Evolutionary conservation across 2,329 filamentous ascomycete species (phyloP).

Genomic region (Trichoderma brevicompactum): DNA sequence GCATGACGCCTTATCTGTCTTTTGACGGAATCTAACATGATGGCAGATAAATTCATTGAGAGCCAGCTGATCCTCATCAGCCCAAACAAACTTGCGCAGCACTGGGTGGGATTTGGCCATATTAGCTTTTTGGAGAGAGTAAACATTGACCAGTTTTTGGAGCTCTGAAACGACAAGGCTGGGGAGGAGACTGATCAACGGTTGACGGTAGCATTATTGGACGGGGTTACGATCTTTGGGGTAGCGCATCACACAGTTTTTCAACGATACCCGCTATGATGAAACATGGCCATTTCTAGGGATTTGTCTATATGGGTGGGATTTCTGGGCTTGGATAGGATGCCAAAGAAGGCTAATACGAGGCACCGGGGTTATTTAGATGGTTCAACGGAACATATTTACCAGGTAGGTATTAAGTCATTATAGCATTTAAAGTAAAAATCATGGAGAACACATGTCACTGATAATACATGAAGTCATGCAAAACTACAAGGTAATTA

Average conservation of each 20-base stretch:
- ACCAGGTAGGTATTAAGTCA: too few species aligned
- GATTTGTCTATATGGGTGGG: neutral
- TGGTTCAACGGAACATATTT: neutral
- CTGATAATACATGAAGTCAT: too few species aligned
- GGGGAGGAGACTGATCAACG: neutral
- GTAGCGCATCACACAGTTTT: neutral
- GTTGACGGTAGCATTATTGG: neutral
- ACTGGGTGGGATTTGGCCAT: conserved; percentile 71
- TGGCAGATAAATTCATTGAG: conserved; percentile 71
- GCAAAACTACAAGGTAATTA: neutral
- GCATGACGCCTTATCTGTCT: conserved; percentile 36
- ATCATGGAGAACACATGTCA: too few species aligned
- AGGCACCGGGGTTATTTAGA: neutral
- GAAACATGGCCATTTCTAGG: conserved; percentile 18
- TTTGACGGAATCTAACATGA: neutral
- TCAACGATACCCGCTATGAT: conserved; percentile 23
- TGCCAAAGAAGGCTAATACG: neutral
- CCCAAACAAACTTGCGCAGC: conserved; percentile 76
- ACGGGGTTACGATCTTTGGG: neutral
- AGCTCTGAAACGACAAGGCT: conserved; percentile 30
- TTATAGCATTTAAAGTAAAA: neutral
- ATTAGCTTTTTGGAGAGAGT: conserved; percentile 66
- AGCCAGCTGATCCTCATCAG: conserved; percentile 80
- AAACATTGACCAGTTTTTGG: conserved; percentile 58
- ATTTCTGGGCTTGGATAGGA: neutral